Percentiles rank a stretch among this genome's conserved stretches.
These are phyloP conservation scores for Aspergillus indologenus DNA, from an alignment of 495 filamentous ascomycete species.

Conservation along the genomic window DNA sequence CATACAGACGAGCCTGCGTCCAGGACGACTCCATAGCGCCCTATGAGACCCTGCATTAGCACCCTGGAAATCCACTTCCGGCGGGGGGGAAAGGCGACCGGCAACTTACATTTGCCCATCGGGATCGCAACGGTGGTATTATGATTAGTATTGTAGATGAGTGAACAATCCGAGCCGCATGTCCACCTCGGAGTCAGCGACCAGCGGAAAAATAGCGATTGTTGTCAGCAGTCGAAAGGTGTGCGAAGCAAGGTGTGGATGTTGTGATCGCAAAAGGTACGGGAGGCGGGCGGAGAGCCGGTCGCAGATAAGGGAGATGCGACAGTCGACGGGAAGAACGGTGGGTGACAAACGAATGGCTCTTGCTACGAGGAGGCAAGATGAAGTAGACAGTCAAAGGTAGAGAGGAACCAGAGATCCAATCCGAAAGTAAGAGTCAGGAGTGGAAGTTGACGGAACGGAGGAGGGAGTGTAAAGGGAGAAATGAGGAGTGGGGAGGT, in stretches of 20 bases:
- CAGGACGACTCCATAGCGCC: slow-evolving; percentile 63
- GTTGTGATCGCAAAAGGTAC: slow-evolving; percentile 1
- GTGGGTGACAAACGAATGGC: slow-evolving; percentile 3
- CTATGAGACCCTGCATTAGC: neutral
- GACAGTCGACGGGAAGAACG: neutral
- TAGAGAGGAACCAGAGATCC: neutral
- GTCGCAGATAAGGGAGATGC: neutral
- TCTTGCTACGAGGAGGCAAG: neutral
- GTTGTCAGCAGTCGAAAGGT: neutral
- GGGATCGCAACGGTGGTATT: slow-evolving; percentile 19
- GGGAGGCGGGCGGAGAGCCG: neutral
- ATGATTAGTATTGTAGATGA: slow-evolving; percentile 5
- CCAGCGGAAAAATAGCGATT: slow-evolving; percentile 1
- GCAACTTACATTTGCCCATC: slow-evolving; percentile 50
- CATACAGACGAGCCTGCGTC: slow-evolving; percentile 68
- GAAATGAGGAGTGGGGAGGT: neutral
- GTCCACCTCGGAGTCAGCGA: slow-evolving; percentile 45
- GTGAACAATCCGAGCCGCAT: slow-evolving; percentile 31
- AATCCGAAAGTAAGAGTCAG: neutral
- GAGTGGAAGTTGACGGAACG: slow-evolving; percentile 1
- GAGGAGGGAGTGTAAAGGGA: slow-evolving; percentile 6
- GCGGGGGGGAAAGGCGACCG: slow-evolving; percentile 9
- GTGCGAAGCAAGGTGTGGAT: neutral
- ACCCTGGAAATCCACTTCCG: neutral
- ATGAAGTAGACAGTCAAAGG: neutral